These are phyloP conservation scores for Omphalotus olearius DNA, from an alignment of 1,284 basidiomycete genomes.

Conservation along the genomic window DNA sequence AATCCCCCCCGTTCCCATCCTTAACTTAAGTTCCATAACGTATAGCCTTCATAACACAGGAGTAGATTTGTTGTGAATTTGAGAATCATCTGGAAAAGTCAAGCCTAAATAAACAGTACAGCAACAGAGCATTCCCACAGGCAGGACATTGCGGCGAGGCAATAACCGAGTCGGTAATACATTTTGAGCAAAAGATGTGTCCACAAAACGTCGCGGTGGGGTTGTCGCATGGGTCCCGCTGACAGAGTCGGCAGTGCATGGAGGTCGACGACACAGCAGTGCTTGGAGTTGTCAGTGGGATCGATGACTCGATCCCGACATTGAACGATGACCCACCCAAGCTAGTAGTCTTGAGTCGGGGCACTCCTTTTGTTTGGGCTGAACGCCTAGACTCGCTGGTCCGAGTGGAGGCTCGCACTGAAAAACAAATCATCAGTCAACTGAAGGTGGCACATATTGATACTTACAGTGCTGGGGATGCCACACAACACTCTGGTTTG, in stretches of 20 bases:
- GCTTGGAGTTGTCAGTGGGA: background rate
- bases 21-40: background rate
- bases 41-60: background rate
- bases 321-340: too few relatives aligned
- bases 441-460: too few relatives aligned
- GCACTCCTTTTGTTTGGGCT: too few relatives aligned
- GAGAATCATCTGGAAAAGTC: background rate
- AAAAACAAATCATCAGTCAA: background rate
- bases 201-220: conserved; percentile 8
- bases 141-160: conserved; percentile 2
- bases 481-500: background rate
- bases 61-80: background rate
- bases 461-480: too few relatives aligned
- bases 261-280: background rate
- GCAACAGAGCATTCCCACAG: conserved; percentile 1
- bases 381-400: background rate
- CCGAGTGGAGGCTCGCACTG: background rate
- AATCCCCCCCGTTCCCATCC: background rate
- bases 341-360: too few relatives aligned
- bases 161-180: conserved; percentile 2
- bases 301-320: background rate
- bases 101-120: conserved; percentile 5
- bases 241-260: conserved; percentile 9
- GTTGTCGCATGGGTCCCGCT: conserved; percentile 1
- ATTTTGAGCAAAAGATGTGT: conserved; percentile 7